Evolutionary conservation across 352 stramenopile genomes (phyloP), one percentile per base, ranked within the genome.

Genomic region (Phytophthora fragariaefolia): DNA sequence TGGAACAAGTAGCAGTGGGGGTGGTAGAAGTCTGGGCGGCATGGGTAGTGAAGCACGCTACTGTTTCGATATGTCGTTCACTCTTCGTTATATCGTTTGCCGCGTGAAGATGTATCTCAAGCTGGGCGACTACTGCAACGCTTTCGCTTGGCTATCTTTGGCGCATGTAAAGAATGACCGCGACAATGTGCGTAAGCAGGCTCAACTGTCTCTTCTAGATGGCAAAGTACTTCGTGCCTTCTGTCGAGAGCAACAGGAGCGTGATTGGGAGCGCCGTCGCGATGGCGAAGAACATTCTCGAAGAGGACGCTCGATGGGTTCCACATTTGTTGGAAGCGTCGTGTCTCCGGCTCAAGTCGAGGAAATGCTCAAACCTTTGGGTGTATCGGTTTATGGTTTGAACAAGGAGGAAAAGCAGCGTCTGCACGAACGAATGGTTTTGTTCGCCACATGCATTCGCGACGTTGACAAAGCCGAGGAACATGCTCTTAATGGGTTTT

Each of bases 61-160:
- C 53, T 91, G 82, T 26, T 93, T 93, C 42, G 88, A 96, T 34
- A 93, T 93, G 82, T 85, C 91, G 15, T 79, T 87, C 18, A 89
- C 79, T 9, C 66, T 91, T 4, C 78, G 88, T 2, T 96, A 95
- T 46, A 84, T 93, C 13, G 22, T 85, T 3, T 84, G 79, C 18
- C 84, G 86, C 4, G 77, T 80, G 17, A 91, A 92, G 65, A 64
- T 91, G 51, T 85, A 87, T 42, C 57, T 92, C 26, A 73, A 85
- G 20, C 50, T 85, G 0, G 66, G 74, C 12, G 83, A 93, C 22
- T 77, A 82, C 42, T 66, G 73, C 10, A 75, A 88, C 34, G 83
- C 86, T 0, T 92, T 79, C 56, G 79, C 81, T 18, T 95, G 86
- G 86, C 64, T 95, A 1, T 90, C 86, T 20, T 62, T 95, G 17